Percentiles rank a stretch among this genome's conserved stretches.
These are phyloP conservation scores for Zymoseptoria pseudotritici DNA, from an alignment of 2,329 filamentous ascomycete species.

Conservation along the genomic window DNA sequence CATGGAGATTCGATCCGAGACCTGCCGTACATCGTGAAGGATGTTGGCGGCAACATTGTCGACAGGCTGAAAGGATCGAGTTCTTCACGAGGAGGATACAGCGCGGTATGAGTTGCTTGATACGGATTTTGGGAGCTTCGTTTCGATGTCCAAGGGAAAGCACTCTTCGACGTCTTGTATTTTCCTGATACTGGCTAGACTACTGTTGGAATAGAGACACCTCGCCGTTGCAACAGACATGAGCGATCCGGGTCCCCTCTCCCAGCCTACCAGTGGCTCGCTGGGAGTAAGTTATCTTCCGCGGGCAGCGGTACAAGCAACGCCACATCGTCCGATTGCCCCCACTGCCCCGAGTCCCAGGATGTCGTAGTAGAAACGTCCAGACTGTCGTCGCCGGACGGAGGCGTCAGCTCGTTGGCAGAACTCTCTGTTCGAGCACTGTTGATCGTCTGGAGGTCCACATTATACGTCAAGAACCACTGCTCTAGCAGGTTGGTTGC, in stretches of 20 bases:
- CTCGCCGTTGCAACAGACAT: background rate
- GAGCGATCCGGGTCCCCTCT: background rate
- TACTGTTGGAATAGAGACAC: background rate
- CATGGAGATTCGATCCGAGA: slow-evolving; percentile 90
- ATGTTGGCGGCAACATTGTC: slow-evolving; percentile 72
- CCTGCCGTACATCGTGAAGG: slow-evolving; percentile 83
- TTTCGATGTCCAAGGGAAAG: background rate
- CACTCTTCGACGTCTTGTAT: background rate
- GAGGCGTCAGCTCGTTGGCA: background rate
- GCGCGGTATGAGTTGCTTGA: slow-evolving; percentile 58
- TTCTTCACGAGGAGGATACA: slow-evolving; percentile 84
- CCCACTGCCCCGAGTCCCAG: background rate
- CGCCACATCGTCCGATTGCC: background rate
- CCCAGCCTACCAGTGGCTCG: background rate
- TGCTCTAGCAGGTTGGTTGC: background rate
- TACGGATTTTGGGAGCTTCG: background rate
- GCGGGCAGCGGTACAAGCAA: background rate
- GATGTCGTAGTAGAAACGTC: background rate
- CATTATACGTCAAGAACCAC: background rate
- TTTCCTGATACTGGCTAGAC: background rate
- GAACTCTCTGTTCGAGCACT: background rate
- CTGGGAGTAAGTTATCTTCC: background rate
- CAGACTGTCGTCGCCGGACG: background rate
- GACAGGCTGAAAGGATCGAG: slow-evolving; percentile 72
- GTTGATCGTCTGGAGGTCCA: background rate